Base-by-base conservation (phyloP, 2,329 filamentous ascomycete species). In the Sporothrix mexicana region DNA sequence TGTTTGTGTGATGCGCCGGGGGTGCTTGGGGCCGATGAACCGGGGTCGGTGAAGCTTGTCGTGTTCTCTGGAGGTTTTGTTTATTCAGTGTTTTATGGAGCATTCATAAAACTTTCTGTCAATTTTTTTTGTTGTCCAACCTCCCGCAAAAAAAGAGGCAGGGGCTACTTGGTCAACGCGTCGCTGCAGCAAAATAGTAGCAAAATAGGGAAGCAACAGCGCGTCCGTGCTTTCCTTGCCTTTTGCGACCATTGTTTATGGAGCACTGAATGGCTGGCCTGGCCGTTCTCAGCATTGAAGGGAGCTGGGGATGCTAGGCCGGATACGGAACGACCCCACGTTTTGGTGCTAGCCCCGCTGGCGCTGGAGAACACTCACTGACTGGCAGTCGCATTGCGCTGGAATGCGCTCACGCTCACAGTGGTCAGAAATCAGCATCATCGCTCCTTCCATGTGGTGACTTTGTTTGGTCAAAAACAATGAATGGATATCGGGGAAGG, bases 91-190 rank as follows among this genome's bases (percentile, higher is more conserved):
- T 36, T 3, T 36, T 36, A 36, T 36, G 30, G 30, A 36, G 30
- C 30, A 36, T 2, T 36, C 30, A 36, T 36, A 36, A 36, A 68
- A 72, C n/a, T 69, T 76, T 75, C 71, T 61, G 51, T 57, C 25
- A 55, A 36, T 30, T 72, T 69, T 71, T 49, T 49, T 62, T n/a
- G n/a, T 25, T 25, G 55, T 55, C 36, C 36, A 64, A 30, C 57
- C 51, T 36, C 30, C 30, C 30, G 51, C 17, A n/a, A 53, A 53
- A 20, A n/a, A 61, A 30, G 25, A 36, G 59, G 59, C 47, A 47
- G n/a, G 36, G 51, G 23, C 36, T 43, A 20, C 36, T 55, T 57
- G 67, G 51, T 25, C 41, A 72, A 72, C 71, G 71, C 71, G 71
- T 72, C 71, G 59, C 41, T 70, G 23, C 30, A 30, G 36, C 23